phyloP scores from a whole-genome alignment of 371 early-diverging fungal species.

The Rhizopus stolonifer region DNA sequence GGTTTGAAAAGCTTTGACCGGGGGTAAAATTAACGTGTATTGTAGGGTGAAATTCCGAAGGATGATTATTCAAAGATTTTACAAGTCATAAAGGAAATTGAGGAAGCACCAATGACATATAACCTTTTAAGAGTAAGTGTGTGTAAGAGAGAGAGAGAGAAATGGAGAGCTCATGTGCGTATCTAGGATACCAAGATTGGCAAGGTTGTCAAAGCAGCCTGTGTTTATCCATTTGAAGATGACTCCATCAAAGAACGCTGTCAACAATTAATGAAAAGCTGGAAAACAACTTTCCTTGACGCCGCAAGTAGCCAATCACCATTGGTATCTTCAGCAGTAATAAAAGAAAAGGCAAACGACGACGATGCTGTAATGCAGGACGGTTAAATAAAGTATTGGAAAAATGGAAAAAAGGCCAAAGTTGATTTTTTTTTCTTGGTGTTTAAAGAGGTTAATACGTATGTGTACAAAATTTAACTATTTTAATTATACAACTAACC shows the following conservation, averaged over 20 bases:
- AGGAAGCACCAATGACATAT: constrained; percentile 46
- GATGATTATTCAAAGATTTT: constrained; percentile 48
- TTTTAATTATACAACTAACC: not conserved
- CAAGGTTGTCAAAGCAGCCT: constrained; percentile 49
- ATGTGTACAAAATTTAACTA: not conserved
- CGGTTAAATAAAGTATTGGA: not conserved
- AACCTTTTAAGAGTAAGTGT: constrained; percentile 42
- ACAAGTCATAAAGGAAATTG: constrained; percentile 39
- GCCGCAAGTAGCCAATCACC: constrained; percentile 9
- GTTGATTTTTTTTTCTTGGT: not conserved
- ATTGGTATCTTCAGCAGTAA: not conserved
- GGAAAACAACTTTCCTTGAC: constrained; percentile 35
- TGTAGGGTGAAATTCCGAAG: constrained; percentile 45
- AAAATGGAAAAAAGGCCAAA: not conserved
- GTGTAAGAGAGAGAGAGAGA: not conserved
- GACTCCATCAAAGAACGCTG: constrained; percentile 42
- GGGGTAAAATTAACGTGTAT: not conserved
- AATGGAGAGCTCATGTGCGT: not conserved
- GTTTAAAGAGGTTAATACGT: too few relatives aligned
- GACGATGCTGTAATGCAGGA: not conserved
- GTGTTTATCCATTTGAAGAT: constrained; percentile 36
- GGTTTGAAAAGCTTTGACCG: not conserved
- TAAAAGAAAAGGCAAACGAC: not conserved
- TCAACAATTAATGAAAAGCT: constrained; percentile 37
- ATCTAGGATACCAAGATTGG: constrained; percentile 54